Percentiles rank a stretch among this genome's conserved stretches.
Conservation (phyloP, 2,329 filamentous ascomycete species). For the Rachicladosporium sp. region DNA sequence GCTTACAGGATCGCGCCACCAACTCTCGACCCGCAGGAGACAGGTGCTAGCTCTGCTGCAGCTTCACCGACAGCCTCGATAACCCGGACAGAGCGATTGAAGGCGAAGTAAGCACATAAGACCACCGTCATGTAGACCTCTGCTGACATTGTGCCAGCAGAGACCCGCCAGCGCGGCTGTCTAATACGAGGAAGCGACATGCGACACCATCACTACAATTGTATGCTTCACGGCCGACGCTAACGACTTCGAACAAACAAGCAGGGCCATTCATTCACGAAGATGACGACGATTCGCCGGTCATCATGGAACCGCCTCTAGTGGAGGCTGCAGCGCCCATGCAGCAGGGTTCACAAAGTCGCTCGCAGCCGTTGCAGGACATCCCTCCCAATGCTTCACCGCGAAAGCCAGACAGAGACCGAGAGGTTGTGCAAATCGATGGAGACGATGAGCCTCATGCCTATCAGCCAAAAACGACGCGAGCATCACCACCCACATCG, state of each 20-base stretch:
- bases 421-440: background rate
- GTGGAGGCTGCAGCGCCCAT: background rate
- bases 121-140: too few species aligned
- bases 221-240: slow-evolving; percentile 7
- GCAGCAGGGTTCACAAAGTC: slow-evolving; percentile 1
- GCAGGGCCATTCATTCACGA: slow-evolving; percentile 18
- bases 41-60: too few species aligned
- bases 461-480: background rate
- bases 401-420: slow-evolving; percentile 4
- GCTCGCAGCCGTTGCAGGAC: slow-evolving; percentile 14
- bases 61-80: too few species aligned
- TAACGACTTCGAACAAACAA: background rate
- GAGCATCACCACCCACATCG: background rate
- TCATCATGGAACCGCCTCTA: too few species aligned
- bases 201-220: slow-evolving; percentile 19
- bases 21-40: too few species aligned
- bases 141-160: background rate
- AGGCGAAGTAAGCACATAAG: too few species aligned
- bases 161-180: slow-evolving; percentile 13
- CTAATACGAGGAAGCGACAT: slow-evolving; percentile 19
- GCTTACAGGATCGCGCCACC: too few species aligned
- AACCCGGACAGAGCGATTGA: too few species aligned
- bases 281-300: slow-evolving; percentile 13
- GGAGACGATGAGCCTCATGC: background rate
- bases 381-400: slow-evolving; percentile 18